phyloP scores from a whole-genome alignment of 2,329 filamentous ascomycete genomes.

The Botrytis paeoniae region DNA sequence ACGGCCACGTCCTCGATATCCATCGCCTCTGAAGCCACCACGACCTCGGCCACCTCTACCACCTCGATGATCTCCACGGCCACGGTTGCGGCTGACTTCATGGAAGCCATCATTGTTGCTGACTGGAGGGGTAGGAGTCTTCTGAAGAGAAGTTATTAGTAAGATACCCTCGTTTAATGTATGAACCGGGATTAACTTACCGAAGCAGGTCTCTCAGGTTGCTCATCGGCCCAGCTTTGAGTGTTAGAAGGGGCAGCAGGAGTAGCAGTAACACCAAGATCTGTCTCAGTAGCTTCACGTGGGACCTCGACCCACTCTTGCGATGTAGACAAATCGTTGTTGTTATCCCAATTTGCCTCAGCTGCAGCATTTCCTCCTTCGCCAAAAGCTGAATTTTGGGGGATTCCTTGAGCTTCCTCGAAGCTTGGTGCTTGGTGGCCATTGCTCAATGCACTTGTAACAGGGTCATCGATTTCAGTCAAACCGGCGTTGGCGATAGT shows the following conservation, averaged over 20 bases:
- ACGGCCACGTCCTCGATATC: constrained; percentile 37
- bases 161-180: not conserved
- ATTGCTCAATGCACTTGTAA: constrained; percentile 43
- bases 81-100: constrained; percentile 59
- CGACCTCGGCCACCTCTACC: constrained; percentile 47
- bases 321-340: constrained; percentile 37
- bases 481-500: constrained; percentile 64
- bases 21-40: constrained; percentile 39
- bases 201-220: constrained; percentile 52
- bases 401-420: constrained; percentile 39
- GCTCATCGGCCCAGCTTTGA: constrained; percentile 81
- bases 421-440: constrained; percentile 43
- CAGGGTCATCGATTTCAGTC: constrained; percentile 60
- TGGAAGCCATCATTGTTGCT: constrained; percentile 67
- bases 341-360: constrained; percentile 62
- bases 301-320: constrained; percentile 58
- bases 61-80: constrained; percentile 43
- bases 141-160: constrained; percentile 34
- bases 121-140: constrained; percentile 37
- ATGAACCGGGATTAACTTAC: constrained; percentile 41
- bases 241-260: constrained; percentile 52
- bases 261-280: constrained; percentile 60
- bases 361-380: constrained; percentile 58
- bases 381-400: constrained; percentile 50
- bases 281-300: constrained; percentile 70